These are phyloP conservation scores for Wickerhamomyces alni DNA, from an alignment of 805 yeast species.

Conservation along the genomic window DNA sequence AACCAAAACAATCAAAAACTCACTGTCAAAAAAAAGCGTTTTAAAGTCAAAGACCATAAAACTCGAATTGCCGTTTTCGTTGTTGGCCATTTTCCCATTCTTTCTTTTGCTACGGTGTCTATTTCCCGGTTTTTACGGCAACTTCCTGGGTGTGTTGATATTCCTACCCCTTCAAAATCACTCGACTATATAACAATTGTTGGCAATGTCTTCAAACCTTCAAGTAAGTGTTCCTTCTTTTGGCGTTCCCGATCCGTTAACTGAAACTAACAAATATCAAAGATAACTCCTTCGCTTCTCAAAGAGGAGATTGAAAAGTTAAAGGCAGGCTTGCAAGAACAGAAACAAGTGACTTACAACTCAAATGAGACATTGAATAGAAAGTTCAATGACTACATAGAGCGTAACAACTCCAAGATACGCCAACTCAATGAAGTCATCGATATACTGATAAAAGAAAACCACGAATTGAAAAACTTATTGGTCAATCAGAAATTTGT, in stretches of 20 bases:
- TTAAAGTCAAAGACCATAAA: no score
- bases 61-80: not conserved
- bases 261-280: not conserved
- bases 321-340: constrained; percentile 17
- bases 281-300: constrained; percentile 12
- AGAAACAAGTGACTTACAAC: constrained; percentile 13
- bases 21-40: not conserved
- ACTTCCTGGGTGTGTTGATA: no score
- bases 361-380: constrained; percentile 18
- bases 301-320: constrained; percentile 21
- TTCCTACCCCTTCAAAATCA: not conserved
- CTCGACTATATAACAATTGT: no score
- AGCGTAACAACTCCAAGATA: constrained; percentile 16
- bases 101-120: no score
- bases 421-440: constrained; percentile 17
- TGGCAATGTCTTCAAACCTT: not conserved
- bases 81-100: not conserved
- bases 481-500: constrained; percentile 19
- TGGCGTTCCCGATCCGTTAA: no score
- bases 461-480: constrained; percentile 19
- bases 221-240: not conserved
- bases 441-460: constrained; percentile 21
- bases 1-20: not conserved
- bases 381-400: constrained; percentile 18
- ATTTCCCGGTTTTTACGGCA: no score